Base-by-base conservation (phyloP, 129 eudicot genomes). In the Escallonia herrerae region DNA sequence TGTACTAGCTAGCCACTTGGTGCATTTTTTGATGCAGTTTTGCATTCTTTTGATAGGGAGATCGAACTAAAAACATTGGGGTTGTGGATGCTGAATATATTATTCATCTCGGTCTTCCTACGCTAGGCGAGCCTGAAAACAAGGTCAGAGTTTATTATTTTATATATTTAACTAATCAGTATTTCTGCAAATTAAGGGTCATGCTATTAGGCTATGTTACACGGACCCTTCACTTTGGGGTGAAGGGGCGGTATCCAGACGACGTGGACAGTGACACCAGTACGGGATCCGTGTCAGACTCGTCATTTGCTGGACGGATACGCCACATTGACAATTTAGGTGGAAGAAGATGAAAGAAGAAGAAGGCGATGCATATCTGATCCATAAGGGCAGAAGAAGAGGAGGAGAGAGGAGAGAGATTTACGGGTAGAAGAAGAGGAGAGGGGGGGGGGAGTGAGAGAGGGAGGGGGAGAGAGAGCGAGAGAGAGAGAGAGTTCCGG, bases 11-110 rank as follows among this genome's bases (percentile, higher is more conserved):
- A 53, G 22, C 58, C 7, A 7, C 3, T 51, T 57, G 7, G 52
- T 54, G 49, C 66, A 40, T 3, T 60, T 58, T 81, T 51, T 70
- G 54, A 38, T 73, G 64, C 15, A 22, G 33, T 43, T 64, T 56
- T 13, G 57, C 47, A 10, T 62, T 57, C 40, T 58, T 49, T 61
- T 70, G 65, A 44, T 54, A 93, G 98, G 98, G 98, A 55, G 86
- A 93, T 65, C 77, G 98, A 77, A 93, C 83, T 9, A 51, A 71
- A 79, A 85, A 75, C 53, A 76, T 93, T 40, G 98, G 98, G 59
- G 90, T 93, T 11, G 96, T 93, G 58, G 98, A 93, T 71, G 90
- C 91, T 33, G 98, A 93, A 79, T 93, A 93, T 64, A 58, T 93
- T 69, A 87, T 88, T 78, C 98, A 93, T 76, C 76, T 77, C 69